Conservation (phyloP, 306 rosid species). For the Oemleria cerasiformis region DNA sequence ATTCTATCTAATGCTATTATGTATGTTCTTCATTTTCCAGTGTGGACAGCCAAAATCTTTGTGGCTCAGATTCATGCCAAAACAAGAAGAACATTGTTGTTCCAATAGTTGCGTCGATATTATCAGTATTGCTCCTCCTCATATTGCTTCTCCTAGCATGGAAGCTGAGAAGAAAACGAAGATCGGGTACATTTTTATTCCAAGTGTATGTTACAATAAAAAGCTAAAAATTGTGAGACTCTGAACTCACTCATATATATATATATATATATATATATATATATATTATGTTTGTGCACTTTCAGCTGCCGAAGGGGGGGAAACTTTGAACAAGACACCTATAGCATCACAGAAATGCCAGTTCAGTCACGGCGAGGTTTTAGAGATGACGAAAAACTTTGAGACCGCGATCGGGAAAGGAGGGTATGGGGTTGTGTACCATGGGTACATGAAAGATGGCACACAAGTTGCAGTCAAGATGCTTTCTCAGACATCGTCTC, state of each 20-base stretch:
- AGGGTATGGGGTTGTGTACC: constrained; percentile 62
- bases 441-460: constrained; percentile 52
- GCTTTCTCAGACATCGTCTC: constrained; percentile 64
- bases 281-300: too few relatives aligned
- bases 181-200: constrained; percentile 34
- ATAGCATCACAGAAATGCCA: constrained; percentile 58
- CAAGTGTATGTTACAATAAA: too few relatives aligned
- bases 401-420: constrained; percentile 54
- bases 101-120: constrained; percentile 44
- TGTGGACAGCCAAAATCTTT: constrained; percentile 51
- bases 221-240: background rate
- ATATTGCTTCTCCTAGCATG: constrained; percentile 26
- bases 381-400: constrained; percentile 53
- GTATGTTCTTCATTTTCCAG: constrained; percentile 28
- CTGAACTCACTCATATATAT: background rate
- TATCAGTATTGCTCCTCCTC: constrained; percentile 34
- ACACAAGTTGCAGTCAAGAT: constrained; percentile 61
- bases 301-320: constrained; percentile 30
- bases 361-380: constrained; percentile 40
- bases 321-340: constrained; percentile 22
- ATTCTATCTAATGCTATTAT: too few relatives aligned
- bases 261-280: too few relatives aligned
- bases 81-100: constrained; percentile 36
- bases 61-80: constrained; percentile 31
- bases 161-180: constrained; percentile 37